These are phyloP conservation scores for Tylopilus plumbeoviolaceoides DNA, from an alignment of 768 basidiomycete species.

Conservation along the genomic window DNA sequence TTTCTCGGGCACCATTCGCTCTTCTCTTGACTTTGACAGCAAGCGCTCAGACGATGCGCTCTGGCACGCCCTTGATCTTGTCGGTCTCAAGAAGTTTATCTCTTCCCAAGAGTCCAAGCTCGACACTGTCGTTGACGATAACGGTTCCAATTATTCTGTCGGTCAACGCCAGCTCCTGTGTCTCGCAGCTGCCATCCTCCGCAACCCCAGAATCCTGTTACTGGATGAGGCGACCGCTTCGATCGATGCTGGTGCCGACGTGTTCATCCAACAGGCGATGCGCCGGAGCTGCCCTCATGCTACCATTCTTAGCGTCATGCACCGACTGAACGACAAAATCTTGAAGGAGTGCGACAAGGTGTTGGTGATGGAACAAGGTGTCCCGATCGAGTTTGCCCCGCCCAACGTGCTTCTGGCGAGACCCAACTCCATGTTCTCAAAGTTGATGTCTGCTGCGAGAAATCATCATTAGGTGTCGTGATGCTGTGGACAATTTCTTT, in stretches of 20 bases:
- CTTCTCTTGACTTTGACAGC: conserved; percentile 25
- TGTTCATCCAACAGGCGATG: conserved; percentile 50
- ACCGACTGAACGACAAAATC: conserved; percentile 27
- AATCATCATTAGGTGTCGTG: conserved; percentile 6
- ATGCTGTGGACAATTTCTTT: not conserved
- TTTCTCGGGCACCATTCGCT: conserved; percentile 31
- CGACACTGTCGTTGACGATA: conserved; percentile 73
- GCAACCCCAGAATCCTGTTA: conserved; percentile 29
- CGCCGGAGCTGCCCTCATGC: conserved; percentile 27
- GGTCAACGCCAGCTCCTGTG: conserved; percentile 89
- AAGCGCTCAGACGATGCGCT: conserved; percentile 21
- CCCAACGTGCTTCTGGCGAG: conserved; percentile 21
- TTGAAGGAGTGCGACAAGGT: conserved; percentile 30
- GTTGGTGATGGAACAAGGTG: conserved; percentile 37
- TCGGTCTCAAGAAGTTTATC: conserved; percentile 60
- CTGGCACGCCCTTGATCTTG: conserved; percentile 41
- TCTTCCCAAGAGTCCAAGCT: conserved; percentile 70
- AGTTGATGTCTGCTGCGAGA: conserved; percentile 24
- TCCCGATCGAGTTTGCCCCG: conserved; percentile 25
- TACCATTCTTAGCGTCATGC: conserved; percentile 30
- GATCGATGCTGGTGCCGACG: conserved; percentile 81
- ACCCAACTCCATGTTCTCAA: conserved; percentile 27
- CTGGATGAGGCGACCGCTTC: conserved; percentile 47
- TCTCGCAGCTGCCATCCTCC: conserved; percentile 33
- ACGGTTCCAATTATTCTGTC: conserved; percentile 77